A percentile compares a stretch with the other conserved stretches of the same genome.
These are phyloP conservation scores for Lactifluus subvellereus DNA, from an alignment of 768 basidiomycete genomes.

Conservation along the genomic window DNA sequence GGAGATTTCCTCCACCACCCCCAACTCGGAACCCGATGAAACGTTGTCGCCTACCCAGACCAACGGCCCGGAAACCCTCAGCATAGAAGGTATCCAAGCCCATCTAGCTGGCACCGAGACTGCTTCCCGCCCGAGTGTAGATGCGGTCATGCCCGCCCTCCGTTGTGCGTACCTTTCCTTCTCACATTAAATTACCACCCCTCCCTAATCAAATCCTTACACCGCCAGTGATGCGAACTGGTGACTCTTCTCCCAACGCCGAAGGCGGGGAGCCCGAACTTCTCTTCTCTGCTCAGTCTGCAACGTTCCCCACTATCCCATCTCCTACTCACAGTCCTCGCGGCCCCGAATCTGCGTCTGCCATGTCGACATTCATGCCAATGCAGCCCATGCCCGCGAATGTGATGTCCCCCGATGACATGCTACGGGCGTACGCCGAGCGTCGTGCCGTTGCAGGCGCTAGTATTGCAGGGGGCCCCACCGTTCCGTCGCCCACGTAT, in stretches of 20 bases:
- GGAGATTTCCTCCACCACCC: conserved; percentile 16
- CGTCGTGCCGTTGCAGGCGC: conserved; percentile 36
- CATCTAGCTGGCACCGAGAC: conserved; percentile 39
- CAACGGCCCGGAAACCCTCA: conserved; percentile 39
- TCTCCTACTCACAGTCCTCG: conserved; percentile 33
- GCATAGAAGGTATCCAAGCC: conserved; percentile 56
- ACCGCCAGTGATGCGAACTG: conserved; percentile 66
- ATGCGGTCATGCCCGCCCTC: conserved; percentile 65
- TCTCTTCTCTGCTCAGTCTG: conserved; percentile 35
- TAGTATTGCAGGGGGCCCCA: conserved; percentile 21
- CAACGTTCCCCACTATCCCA: conserved; percentile 29
- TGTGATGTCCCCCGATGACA: conserved; percentile 61
- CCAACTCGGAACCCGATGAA: conserved; percentile 14
- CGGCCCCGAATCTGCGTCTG: conserved; percentile 32
- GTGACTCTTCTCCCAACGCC: conserved; percentile 26
- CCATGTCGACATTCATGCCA: conserved; percentile 33
- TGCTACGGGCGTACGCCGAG: conserved; percentile 68
- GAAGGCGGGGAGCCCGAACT: conserved; percentile 36
- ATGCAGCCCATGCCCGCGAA: conserved; percentile 40
- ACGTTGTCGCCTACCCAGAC: conserved; percentile 43
- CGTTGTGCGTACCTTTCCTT: conserved; percentile 42
- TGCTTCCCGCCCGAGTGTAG: conserved; percentile 38
- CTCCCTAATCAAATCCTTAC: conserved; percentile 9
- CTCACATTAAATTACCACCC: not conserved
- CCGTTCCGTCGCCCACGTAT: conserved; percentile 28